Conservation (phyloP, 2,329 filamentous ascomycete species). For the Aureobasidium sp. region DNA sequence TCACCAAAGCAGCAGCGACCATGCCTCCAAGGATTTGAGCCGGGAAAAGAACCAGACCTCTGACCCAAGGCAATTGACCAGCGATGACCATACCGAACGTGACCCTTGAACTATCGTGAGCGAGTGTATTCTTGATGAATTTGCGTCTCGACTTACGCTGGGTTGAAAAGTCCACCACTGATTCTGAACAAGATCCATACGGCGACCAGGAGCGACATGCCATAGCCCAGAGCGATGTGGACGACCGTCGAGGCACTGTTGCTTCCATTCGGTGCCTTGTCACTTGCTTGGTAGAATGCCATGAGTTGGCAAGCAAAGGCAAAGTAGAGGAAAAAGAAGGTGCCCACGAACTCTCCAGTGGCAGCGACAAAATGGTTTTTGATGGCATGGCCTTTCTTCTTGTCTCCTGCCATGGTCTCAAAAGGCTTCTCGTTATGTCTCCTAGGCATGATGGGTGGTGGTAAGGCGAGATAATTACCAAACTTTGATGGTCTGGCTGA, state of each 20-base stretch:
- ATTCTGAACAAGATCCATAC: constrained; percentile 28
- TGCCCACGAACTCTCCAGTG: constrained; percentile 29
- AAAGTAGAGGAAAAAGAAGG: constrained; percentile 31
- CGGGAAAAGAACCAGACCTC: constrained; percentile 25
- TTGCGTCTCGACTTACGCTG: constrained; percentile 14
- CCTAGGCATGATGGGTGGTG: not conserved
- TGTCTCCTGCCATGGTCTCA: constrained; percentile 1
- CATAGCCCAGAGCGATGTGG: constrained; percentile 27
- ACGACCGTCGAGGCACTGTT: constrained; percentile 23
- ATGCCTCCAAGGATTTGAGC: constrained; percentile 28
- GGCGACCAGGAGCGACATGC: constrained; percentile 27
- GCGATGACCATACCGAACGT: constrained; percentile 27
- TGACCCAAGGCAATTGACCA: constrained; percentile 22
- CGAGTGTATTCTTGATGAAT: not conserved
- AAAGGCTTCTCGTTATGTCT: constrained; percentile 11
- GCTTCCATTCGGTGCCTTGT: constrained; percentile 18
- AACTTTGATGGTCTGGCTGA: not conserved
- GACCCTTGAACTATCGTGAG: constrained; percentile 18
- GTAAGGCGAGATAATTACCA: not conserved
- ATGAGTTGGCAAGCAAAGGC: constrained; percentile 25
- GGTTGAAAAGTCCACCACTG: constrained; percentile 25
- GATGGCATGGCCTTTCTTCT: not conserved
- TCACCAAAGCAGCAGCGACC: constrained; percentile 26
- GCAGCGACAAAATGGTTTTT: constrained; percentile 18
- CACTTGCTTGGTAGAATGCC: constrained; percentile 22